These are phyloP conservation scores for Cudoniella acicularis DNA, from an alignment of 495 filamentous ascomycete genomes.

Conservation along the genomic window DNA sequence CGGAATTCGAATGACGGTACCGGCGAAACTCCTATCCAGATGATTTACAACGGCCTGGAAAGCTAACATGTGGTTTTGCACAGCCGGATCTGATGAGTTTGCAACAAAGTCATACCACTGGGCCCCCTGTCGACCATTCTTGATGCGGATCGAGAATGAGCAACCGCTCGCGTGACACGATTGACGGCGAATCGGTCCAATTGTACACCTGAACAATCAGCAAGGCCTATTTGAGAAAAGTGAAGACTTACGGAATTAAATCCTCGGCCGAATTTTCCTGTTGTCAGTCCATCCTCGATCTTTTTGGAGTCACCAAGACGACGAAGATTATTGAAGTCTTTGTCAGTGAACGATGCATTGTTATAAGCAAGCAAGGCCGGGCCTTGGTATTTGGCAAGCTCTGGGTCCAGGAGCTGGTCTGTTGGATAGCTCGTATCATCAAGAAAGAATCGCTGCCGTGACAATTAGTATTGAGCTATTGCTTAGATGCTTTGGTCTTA, in stretches of 20 bases:
- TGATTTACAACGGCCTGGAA: constrained; percentile 27
- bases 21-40: constrained; percentile 19
- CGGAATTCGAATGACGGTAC: constrained; percentile 43
- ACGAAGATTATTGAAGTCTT: constrained; percentile 35
- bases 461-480: background rate
- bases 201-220: constrained; percentile 36
- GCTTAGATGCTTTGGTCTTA: background rate
- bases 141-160: constrained; percentile 40
- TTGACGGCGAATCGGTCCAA: constrained; percentile 41
- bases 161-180: constrained; percentile 34
- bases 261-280: constrained; percentile 40
- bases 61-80: constrained; percentile 34
- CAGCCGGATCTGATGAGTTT: constrained; percentile 22
- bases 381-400: constrained; percentile 34
- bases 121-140: constrained; percentile 38
- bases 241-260: constrained; percentile 35
- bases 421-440: constrained; percentile 26
- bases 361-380: constrained; percentile 39
- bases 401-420: constrained; percentile 27
- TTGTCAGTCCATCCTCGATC: constrained; percentile 30
- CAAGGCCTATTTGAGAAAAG: background rate
- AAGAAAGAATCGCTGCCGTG: constrained; percentile 32
- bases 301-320: constrained; percentile 34
- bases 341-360: constrained; percentile 32
- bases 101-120: constrained; percentile 34